Base-by-base conservation (phyloP, 2,329 filamentous ascomycete genomes). In the Aurifilum marmelostoma region DNA sequence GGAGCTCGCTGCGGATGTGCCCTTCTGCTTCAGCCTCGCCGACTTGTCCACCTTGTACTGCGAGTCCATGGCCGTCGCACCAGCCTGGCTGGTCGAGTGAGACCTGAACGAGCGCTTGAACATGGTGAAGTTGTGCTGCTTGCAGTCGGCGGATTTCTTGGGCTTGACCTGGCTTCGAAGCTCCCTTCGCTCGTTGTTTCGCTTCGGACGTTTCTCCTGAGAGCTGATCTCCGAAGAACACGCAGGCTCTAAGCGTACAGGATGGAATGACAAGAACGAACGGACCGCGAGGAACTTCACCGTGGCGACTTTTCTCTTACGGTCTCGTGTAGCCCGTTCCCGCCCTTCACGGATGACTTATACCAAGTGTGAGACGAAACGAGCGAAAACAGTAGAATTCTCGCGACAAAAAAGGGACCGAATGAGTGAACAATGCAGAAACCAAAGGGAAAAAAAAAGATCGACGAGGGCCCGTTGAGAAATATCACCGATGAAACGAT, bases 41-140 rank as follows among this genome's bases (percentile, higher is more conserved):
- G 91, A 87, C 89, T 97, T 97, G 84, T 93, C 92, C 81, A 94
- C 92, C 78, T 94, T 92, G 81, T 79, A 77, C 72, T 79, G 78
- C 71, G 78, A 73, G 74, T 80, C 78, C 74, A 77, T 76, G 47
- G 71, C 68, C 67, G 73, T 67, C 71, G 75, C 32, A 72, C 76
- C 74, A 75, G 76, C 73, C 73, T 77, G 75, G 76, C 77, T 74
- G 79, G 80, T 74, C 76, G 95, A 91, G 81, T 90, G 91, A 75
- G 91, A 90, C 80, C 90, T 87, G 83, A 96, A 94, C 78, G 94
- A 94, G 80, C 93, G 93, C 84, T 94, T 97, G 87, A 97, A 97
- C 93, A 97, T 97, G 81, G 79, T 85, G 83, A 78, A 71, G 77
- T 74, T 69, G 78, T 79, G 41, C 39, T 34, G 34, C 2, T 60